Percentiles rank a stretch among this genome's conserved stretches.
These are phyloP conservation scores for Bondarzewia mesenterica DNA, from an alignment of 1,284 basidiomycete species.

Conservation along the genomic window DNA sequence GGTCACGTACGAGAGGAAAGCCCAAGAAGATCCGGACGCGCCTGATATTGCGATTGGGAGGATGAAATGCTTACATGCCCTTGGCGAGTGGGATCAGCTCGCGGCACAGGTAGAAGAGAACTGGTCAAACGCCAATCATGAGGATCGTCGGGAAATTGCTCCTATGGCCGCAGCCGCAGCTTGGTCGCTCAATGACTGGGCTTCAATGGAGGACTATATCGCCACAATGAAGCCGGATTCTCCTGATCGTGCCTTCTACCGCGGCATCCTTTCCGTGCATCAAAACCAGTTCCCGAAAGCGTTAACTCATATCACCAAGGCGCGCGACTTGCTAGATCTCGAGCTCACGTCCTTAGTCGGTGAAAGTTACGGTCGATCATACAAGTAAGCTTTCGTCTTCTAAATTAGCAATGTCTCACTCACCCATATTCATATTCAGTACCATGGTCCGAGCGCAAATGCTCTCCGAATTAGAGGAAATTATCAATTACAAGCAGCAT, in stretches of 20 bases:
- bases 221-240: conserved; percentile 91
- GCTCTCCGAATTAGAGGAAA: conserved; percentile 97
- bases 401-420: no score
- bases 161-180: conserved; percentile 96
- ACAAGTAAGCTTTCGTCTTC: conserved; percentile 60
- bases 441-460: conserved; percentile 97
- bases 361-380: conserved; percentile 94
- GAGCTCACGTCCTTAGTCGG: conserved; percentile 91
- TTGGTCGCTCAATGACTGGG: conserved; percentile 97
- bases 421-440: conserved; percentile 30
- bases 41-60: conserved; percentile 78
- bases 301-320: conserved; percentile 84
- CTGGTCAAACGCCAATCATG: conserved; percentile 80
- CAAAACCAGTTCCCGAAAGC: conserved; percentile 94
- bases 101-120: conserved; percentile 83
- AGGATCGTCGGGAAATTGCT: conserved; percentile 88
- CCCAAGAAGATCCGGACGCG: conserved; percentile 58
- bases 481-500: conserved; percentile 92
- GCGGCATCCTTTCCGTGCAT: conserved; percentile 92
- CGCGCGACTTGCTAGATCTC: conserved; percentile 89
- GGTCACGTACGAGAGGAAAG: conserved; percentile 78
- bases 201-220: conserved; percentile 97
- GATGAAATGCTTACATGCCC: conserved; percentile 94
- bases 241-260: conserved; percentile 92
- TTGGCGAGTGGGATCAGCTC: conserved; percentile 96